Base-by-base conservation (phyloP, 352 stramenopile genomes). In the Thraustotheca clavata region DNA sequence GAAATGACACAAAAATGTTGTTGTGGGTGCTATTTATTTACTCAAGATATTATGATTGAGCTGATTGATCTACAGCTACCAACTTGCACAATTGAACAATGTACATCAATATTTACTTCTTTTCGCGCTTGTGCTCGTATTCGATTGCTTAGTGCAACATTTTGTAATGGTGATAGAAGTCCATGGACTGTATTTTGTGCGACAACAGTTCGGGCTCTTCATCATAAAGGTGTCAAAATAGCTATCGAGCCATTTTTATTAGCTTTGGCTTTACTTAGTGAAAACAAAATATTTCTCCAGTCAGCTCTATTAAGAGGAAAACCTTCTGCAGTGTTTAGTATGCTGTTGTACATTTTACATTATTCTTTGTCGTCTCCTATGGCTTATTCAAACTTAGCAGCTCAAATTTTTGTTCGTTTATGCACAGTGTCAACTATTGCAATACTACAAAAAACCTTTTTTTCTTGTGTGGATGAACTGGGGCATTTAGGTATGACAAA, bases 241-340 rank as follows among this genome's bases (percentile, higher is more conserved):
- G 20, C 22, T 29, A 40, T 32, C 48, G 20, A n/a, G 18, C 12
- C 18, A 1, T 49, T 62, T 4, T 29, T 62, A 7, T 26, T 29
- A 20, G 35, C 29, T 18, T 20, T 62, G 12, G 32, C 54, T 6
- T 9, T 62, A 26, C 24, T 62, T 6, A 39, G 54, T 34, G 54
- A 62, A 32, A 49, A 62, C 34, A n/a, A 8, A 14, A 29, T 24
- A 29, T 62, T 62, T 27, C 33, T 62, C 38, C 54, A 27, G 1
- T 4, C 54, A 11, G 24, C n/a, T 24, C 7, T 52, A 9, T 24
- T 9, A 18, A 26, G 43, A 14, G 24, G 43, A 52, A 11, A 24
- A 11, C 11, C 3, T 31, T 26, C 3, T 7, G 11, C 34, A 9
- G 43, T 62, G 31, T 8, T 49, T 24, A 39, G 12, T 22, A 31